phyloP scores from a whole-genome alignment of 441 rosid species.

The Biscutella laevigata region DNA sequence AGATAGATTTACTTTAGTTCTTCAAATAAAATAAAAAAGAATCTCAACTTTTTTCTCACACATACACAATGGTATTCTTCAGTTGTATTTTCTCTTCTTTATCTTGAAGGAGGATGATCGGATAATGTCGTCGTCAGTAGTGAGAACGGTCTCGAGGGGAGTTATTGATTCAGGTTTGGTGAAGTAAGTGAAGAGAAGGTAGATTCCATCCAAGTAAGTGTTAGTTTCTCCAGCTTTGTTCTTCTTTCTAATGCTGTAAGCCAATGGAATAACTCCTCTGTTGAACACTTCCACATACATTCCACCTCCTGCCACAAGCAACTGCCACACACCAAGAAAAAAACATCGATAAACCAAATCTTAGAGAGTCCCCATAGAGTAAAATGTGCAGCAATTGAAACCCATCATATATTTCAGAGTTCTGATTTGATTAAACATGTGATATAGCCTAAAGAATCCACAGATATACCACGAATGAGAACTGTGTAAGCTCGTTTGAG shows the following conservation, averaged over 20 bases:
- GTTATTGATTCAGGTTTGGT: constrained; percentile 68
- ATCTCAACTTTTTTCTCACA: constrained; percentile 2
- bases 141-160: constrained; percentile 41
- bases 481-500: neutral
- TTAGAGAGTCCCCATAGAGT: neutral
- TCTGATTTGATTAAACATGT: neutral
- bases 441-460: neutral
- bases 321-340: constrained; percentile 31
- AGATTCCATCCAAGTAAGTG: constrained; percentile 85
- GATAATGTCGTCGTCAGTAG: constrained; percentile 59
- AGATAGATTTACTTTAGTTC: constrained; percentile 10
- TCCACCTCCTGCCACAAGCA: constrained; percentile 93
- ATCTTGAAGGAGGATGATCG: constrained; percentile 62
- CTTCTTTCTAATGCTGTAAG: constrained; percentile 73
- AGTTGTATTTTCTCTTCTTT: constrained; percentile 54
- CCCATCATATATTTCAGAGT: neutral
- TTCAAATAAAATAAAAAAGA: neutral
- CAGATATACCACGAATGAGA: neutral
- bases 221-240: constrained; percentile 81
- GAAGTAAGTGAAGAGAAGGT: constrained; percentile 82
- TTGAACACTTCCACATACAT: constrained; percentile 92
- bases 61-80: constrained; percentile 8
- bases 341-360: neutral
- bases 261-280: constrained; percentile 85
- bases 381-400: neutral